phyloP scores from a whole-genome alignment of 1,139 yeast species.

The Taphrina wiesneri region DNA sequence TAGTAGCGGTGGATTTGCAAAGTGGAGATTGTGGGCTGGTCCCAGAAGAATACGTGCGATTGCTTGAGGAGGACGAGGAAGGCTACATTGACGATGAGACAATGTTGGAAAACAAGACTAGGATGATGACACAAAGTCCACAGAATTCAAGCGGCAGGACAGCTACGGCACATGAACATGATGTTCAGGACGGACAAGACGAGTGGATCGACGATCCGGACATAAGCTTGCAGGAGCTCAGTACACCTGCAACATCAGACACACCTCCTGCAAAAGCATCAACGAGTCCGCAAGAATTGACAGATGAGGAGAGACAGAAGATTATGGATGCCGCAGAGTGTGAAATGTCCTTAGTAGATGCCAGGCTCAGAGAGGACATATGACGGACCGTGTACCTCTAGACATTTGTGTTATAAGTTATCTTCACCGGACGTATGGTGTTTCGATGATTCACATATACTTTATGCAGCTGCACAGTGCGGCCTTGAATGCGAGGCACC shows the following conservation, averaged over 20 bases:
- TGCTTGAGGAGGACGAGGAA: conserved; percentile 43
- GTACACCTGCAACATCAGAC: neutral
- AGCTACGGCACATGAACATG: neutral
- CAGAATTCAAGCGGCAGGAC: neutral
- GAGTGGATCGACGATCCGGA: conserved; percentile 20
- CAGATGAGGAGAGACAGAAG: conserved; percentile 9
- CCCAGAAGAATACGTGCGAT: conserved; percentile 89
- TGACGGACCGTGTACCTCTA: no score
- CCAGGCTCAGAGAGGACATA: neutral
- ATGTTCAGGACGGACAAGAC: neutral
- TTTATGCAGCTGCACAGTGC: no score
- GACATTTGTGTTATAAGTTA: no score
- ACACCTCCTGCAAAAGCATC: neutral
- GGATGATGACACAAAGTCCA: neutral
- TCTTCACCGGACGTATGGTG: no score
- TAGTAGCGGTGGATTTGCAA: conserved; percentile 82
- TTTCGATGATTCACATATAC: no score
- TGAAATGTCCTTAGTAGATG: conserved; percentile 15
- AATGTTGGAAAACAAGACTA: neutral
- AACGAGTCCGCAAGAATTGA: neutral
- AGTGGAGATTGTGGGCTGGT: conserved; percentile 80
- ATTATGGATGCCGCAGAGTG: conserved; percentile 21
- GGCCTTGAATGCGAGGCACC: no score
- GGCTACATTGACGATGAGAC: conserved; percentile 2
- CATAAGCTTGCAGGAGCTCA: neutral